Evolutionary conservation across 345 rosid genomes (phyloP).

Genomic region (Euphorbia pulcherrima): DNA sequence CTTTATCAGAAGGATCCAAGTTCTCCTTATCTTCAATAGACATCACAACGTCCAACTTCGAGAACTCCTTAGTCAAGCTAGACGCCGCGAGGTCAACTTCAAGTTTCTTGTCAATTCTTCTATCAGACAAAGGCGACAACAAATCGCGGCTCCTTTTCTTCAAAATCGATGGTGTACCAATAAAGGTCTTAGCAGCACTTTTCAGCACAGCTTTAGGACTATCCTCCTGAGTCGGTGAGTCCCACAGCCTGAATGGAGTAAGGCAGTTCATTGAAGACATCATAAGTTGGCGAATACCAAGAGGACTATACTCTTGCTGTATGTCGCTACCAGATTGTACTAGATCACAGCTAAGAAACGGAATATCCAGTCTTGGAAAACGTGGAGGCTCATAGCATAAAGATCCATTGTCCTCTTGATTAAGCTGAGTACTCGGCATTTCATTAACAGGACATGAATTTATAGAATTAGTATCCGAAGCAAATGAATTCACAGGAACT

Average conservation of each 20-base stretch:
- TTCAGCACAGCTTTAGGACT: constrained; percentile 72
- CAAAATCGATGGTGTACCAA: constrained; percentile 78
- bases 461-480: constrained; percentile 38
- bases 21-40: constrained; percentile 55
- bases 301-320: constrained; percentile 94
- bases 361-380: constrained; percentile 87
- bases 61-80: constrained; percentile 65
- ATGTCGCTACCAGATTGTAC: constrained; percentile 65
- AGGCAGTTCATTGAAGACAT: constrained; percentile 76
- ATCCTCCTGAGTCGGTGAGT: constrained; percentile 64
- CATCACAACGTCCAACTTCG: constrained; percentile 67
- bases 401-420: constrained; percentile 56
- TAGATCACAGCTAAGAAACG: constrained; percentile 95
- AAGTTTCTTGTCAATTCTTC: constrained; percentile 71
- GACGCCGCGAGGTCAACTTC: constrained; percentile 66
- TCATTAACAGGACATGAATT: constrained; percentile 39
- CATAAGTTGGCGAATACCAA: constrained; percentile 95
- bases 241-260: constrained; percentile 90
- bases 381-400: constrained; percentile 98
- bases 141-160: constrained; percentile 81
- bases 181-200: constrained; percentile 70
- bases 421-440: constrained; percentile 29
- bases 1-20: constrained; percentile 30
- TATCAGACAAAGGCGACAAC: constrained; percentile 84
- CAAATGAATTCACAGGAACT: constrained; percentile 55